Evolutionary conservation across 805 yeast species (phyloP).

Genomic region (Candida methanosorbosa): DNA sequence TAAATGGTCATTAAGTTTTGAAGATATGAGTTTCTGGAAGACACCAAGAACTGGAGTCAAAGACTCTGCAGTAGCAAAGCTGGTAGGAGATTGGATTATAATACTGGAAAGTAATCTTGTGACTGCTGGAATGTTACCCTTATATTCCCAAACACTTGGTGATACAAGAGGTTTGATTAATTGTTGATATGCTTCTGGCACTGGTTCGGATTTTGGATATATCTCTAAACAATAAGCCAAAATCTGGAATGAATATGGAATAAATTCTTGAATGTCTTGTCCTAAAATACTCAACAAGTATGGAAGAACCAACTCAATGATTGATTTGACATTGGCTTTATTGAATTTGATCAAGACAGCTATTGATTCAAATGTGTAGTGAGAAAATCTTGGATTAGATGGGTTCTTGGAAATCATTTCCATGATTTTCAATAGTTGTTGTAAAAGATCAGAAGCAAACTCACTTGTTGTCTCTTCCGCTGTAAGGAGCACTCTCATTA

Average conservation of each 20-base stretch:
- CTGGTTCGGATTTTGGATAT: slow-evolving; percentile 34
- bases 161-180: slow-evolving; percentile 76
- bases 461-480: slow-evolving; percentile 55
- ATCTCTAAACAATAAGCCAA: slow-evolving; percentile 68
- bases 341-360: slow-evolving; percentile 61
- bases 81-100: slow-evolving; percentile 35
- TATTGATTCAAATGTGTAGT: slow-evolving; percentile 82
- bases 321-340: slow-evolving; percentile 23
- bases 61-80: slow-evolving; percentile 28
- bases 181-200: slow-evolving; percentile 59
- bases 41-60: slow-evolving; percentile 87
- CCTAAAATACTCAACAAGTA: slow-evolving; percentile 58
- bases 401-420: slow-evolving; percentile 77
- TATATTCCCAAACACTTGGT: slow-evolving; percentile 89
- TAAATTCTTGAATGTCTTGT: slow-evolving; percentile 86
- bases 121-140: slow-evolving; percentile 91
- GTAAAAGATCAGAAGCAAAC: slow-evolving; percentile 39
- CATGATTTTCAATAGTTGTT: slow-evolving; percentile 63
- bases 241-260: slow-evolving; percentile 90
- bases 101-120: slow-evolving; percentile 71
- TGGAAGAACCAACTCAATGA: slow-evolving; percentile 54
- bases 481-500: slow-evolving; percentile 73
- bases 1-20: slow-evolving; percentile 67
- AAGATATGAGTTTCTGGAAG: slow-evolving; percentile 87
- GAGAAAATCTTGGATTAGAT: slow-evolving; percentile 89